Percentiles rank a stretch among this genome's conserved stretches.
Conservation (phyloP, 176 grass and related monocot genomes). For the Ensete glaucum region DNA sequence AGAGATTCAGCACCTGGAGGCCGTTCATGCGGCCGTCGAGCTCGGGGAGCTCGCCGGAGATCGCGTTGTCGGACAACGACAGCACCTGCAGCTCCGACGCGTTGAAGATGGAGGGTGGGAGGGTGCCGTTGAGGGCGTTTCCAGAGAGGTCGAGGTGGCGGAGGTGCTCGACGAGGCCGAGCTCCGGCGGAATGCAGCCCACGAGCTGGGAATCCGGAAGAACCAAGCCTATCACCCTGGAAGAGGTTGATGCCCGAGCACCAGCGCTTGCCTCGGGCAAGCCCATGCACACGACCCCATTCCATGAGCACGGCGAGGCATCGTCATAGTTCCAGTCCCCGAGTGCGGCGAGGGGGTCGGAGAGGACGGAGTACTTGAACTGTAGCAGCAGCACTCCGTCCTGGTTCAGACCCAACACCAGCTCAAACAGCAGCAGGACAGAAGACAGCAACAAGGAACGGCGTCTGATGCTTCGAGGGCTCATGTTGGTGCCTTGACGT, state of each 20-base stretch:
- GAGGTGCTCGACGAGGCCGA: conserved; percentile 65
- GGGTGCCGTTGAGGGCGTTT: conserved; percentile 42
- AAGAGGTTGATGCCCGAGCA: conserved; percentile 30
- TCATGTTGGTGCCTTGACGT: background rate
- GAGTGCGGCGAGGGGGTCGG: conserved; percentile 58
- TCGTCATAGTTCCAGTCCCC: conserved; percentile 46
- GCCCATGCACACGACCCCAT: conserved; percentile 80
- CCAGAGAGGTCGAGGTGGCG: conserved; percentile 84
- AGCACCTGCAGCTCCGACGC: conserved; percentile 59
- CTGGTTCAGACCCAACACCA: conserved; percentile 26
- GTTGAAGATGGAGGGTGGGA: conserved; percentile 47
- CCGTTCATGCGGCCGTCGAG: background rate
- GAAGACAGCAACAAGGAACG: background rate
- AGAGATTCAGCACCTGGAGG: conserved; percentile 72
- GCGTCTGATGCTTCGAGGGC: background rate
- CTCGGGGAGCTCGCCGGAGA: conserved; percentile 50
- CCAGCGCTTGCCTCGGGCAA: conserved; percentile 16
- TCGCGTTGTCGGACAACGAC: conserved; percentile 45
- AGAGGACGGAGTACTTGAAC: conserved; percentile 55
- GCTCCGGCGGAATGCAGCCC: conserved; percentile 35
- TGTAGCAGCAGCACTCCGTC: conserved; percentile 62
- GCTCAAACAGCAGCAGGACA: background rate
- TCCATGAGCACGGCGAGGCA: conserved; percentile 58
- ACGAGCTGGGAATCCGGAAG: conserved; percentile 51
- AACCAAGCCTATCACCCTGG: conserved; percentile 66